Evolutionary conservation across 2,329 filamentous ascomycete species (phyloP).

Genomic region (Hypoxylon sp.): DNA sequence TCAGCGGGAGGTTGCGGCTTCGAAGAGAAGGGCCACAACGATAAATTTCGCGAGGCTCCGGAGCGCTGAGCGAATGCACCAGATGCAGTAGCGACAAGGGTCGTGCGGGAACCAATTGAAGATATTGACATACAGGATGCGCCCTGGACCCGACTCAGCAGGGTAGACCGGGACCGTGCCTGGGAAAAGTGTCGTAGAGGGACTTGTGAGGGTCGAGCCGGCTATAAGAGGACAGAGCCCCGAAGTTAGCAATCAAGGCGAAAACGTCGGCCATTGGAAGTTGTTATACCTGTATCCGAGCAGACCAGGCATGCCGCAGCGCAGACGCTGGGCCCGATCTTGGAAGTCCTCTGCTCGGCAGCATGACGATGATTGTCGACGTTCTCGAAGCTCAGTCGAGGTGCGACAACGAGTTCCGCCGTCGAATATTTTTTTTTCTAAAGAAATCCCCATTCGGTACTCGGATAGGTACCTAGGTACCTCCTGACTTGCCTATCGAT

Average conservation of each 20-base stretch:
- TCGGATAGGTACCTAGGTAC: neutral
- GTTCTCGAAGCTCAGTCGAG: slow-evolving; percentile 26
- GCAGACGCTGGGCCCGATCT: slow-evolving; percentile 62
- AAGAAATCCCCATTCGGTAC: slow-evolving; percentile 11
- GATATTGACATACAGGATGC: slow-evolving; percentile 40
- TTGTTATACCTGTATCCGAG: slow-evolving; percentile 53
- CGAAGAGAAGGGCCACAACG: slow-evolving; percentile 54
- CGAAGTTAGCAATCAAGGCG: slow-evolving; percentile 23
- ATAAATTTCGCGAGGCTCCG: slow-evolving; percentile 52
- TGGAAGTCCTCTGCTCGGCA: slow-evolving; percentile 68
- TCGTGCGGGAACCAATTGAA: slow-evolving; percentile 35
- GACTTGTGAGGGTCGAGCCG: slow-evolving; percentile 35
- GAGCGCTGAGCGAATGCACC: slow-evolving; percentile 51
- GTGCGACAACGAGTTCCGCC: slow-evolving; percentile 5
- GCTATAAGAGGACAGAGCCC: slow-evolving; percentile 43
- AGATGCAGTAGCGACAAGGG: slow-evolving; percentile 37
- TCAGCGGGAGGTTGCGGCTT: slow-evolving; percentile 42
- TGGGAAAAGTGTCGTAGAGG: slow-evolving; percentile 49
- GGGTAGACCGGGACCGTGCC: slow-evolving; percentile 36
- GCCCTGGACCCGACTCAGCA: slow-evolving; percentile 35
- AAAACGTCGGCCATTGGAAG: slow-evolving; percentile 5
- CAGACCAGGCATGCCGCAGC: slow-evolving; percentile 53
- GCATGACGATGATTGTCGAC: slow-evolving; percentile 59
- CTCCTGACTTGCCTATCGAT: slow-evolving; percentile 19
- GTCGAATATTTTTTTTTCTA: slow-evolving; percentile 26